Evolutionary conservation across 106 monocot genomes (phyloP), one percentile per base, ranked within the genome.

Genomic region (Xerophyta viscosa): DNA sequence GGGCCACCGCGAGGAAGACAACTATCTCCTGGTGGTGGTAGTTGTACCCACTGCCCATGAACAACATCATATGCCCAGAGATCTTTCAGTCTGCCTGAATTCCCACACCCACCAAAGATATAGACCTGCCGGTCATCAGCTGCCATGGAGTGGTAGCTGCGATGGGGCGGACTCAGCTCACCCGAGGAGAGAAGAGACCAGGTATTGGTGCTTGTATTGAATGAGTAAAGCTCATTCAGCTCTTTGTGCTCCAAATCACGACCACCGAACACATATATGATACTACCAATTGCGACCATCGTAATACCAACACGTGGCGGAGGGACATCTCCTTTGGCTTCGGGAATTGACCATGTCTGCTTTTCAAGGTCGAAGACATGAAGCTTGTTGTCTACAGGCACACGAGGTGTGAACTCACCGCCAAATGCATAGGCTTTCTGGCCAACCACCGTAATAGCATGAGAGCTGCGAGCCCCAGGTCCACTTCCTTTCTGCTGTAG

Each of bases 141-240:
- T 4, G 70, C 46, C 78, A 68, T 88, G 31, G 94, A 94, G 51
- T 94, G 88, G 68, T 94, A 94, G 81, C 94, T 94, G 47, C 94
- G 77, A 66, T 75, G 71, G 0, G 84, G 81, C 0, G 88, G 88
- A 17, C 82, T 68, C 0, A 24, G 48, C 2, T 80, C 87, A 2
- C 72, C 80, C 0, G 87, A 74, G 13, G 84, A 79, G 18, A 94
- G 65, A 0, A 84, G 65, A 0, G 72, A 58, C 88, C 94, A 94
- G 2, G 37, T 22, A 13, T 66, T 63, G 3, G 78, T 65, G 5
- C 23, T 18, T 4, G 88, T 88, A 64, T 94, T 75, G n/a, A 88
- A 94, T 1, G 84, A 75, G 71, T 78, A 88, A 13, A 94, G 60
- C 77, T 88, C 88, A 19, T 81, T 74, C 41, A 94, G 78, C 67